Conservation (phyloP, 78 protist genomes). For the Chrysochromulina parva region DNA sequence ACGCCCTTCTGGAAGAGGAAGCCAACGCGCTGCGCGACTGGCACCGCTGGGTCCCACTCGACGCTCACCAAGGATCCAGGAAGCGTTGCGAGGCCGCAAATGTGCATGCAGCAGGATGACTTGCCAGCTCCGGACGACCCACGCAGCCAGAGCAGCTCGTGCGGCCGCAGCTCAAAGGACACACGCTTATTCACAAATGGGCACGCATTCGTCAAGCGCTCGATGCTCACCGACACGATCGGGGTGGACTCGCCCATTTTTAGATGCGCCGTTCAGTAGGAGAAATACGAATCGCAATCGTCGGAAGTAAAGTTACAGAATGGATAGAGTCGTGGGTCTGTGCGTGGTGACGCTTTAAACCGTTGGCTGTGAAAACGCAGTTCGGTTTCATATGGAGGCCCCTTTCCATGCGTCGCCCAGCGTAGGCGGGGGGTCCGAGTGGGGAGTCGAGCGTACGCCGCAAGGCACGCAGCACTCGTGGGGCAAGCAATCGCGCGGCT, state of each 20-base stretch:
- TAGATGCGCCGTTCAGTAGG: too few relatives aligned
- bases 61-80: background rate
- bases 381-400: too few relatives aligned
- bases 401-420: too few relatives aligned
- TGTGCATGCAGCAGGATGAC: background rate
- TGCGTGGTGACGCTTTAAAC: too few relatives aligned
- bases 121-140: slow-evolving; percentile 5
- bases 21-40: background rate
- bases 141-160: background rate
- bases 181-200: background rate
- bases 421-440: too few relatives aligned
- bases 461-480: too few relatives aligned
- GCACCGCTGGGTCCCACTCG: background rate
- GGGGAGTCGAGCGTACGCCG: too few relatives aligned
- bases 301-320: too few relatives aligned
- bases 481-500: too few relatives aligned
- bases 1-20: slow-evolving; percentile 25
- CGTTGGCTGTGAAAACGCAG: too few relatives aligned
- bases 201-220: background rate
- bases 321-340: too few relatives aligned
- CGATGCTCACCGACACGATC: background rate
- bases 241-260: background rate
- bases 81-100: background rate
- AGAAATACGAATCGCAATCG: too few relatives aligned
- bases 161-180: background rate